phyloP scores from a whole-genome alignment of 108 stramenopile genomes.

The Cyclostephanos tholiformis region DNA sequence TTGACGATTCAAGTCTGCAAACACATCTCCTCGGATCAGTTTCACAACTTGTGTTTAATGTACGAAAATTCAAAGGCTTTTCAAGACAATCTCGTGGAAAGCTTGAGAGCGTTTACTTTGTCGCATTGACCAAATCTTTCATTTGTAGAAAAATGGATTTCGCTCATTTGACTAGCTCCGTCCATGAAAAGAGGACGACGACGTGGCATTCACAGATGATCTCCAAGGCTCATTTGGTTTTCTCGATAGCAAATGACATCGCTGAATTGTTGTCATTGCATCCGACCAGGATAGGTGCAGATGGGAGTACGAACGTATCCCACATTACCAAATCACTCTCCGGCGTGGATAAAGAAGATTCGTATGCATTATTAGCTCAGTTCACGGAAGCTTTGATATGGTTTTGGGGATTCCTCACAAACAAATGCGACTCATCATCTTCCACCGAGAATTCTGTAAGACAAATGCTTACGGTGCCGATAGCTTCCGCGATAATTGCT shows the following conservation, averaged over 20 bases:
- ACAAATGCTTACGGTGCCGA: constrained; percentile 51
- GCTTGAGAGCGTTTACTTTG: constrained; percentile 37
- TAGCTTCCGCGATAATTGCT: constrained; percentile 59
- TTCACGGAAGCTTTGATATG: constrained; percentile 53
- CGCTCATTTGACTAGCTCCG: constrained; percentile 24
- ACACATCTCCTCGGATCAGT: constrained; percentile 27
- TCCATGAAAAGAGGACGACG: constrained; percentile 47
- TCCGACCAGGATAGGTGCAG: constrained; percentile 41
- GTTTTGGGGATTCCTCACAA: constrained; percentile 62
- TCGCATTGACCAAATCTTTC: constrained; percentile 27
- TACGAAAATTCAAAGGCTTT: constrained; percentile 14
- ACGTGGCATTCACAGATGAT: constrained; percentile 44
- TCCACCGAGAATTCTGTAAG: constrained; percentile 36
- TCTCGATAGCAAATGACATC: constrained; percentile 47
- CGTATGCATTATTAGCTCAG: constrained; percentile 12
- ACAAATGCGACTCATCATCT: constrained; percentile 26
- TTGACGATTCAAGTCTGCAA: not conserved
- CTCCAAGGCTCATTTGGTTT: constrained; percentile 50
- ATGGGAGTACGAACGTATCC: constrained; percentile 30
- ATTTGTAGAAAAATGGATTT: constrained; percentile 23
- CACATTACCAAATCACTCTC: constrained; percentile 40
- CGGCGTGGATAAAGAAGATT: constrained; percentile 7
- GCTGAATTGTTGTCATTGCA: constrained; percentile 59
- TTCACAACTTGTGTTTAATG: constrained; percentile 22
- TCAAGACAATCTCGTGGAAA: not conserved